Percentiles rank a stretch among this genome's conserved stretches.
Evolutionary conservation across 257 asterid genomes (phyloP).

Genomic region (Sherardia arvensis): DNA sequence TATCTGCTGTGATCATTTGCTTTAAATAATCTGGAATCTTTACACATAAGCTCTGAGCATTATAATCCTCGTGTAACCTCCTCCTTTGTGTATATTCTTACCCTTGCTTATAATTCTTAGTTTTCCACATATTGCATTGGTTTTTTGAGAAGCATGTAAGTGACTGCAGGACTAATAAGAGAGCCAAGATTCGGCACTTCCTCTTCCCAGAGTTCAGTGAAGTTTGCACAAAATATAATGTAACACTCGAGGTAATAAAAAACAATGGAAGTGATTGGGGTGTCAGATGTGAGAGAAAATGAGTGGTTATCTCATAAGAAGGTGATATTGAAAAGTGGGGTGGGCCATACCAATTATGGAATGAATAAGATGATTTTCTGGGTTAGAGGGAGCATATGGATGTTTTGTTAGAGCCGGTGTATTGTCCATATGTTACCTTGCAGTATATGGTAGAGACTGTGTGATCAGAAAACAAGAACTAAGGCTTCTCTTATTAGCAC

Average conservation of each 20-base stretch:
- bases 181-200: not conserved
- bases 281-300: not conserved
- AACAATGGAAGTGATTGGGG: too few species aligned
- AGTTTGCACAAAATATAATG: not conserved
- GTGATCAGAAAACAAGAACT: not conserved
- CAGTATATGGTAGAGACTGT: not conserved
- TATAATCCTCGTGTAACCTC: not conserved
- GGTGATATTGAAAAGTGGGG: not conserved
- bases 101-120: not conserved
- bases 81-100: not conserved
- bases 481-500: not conserved
- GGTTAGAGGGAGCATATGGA: not conserved
- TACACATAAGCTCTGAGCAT: not conserved
- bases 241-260: not conserved
- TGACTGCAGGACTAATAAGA: not conserved
- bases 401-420: not conserved
- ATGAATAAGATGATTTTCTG: not conserved
- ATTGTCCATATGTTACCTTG: too few species aligned
- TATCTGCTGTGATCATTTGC: not conserved
- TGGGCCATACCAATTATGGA: too few species aligned
- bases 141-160: not conserved
- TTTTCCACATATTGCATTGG: not conserved
- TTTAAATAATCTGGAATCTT: not conserved
- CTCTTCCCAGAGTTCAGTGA: not conserved
- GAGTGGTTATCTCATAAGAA: not conserved